Percentiles rank a stretch among this genome's conserved stretches.
Conservation (phyloP, 1,284 basidiomycete species). For the Cryptococcus depauperatus region DNA sequence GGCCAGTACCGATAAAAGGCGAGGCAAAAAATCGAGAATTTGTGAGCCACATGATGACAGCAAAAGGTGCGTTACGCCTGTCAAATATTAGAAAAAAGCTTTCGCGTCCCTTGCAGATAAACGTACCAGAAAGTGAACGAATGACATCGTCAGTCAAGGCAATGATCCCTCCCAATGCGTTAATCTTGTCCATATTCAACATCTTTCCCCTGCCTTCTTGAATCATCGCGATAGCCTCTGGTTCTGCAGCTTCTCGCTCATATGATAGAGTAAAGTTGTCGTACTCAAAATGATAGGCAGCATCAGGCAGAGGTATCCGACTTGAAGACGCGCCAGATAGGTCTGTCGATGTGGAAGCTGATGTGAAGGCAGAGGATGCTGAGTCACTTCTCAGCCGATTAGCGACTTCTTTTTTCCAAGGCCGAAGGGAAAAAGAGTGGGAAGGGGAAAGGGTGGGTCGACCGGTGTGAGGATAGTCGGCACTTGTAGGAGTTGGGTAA, state of each 20-base stretch:
- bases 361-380: slow-evolving; percentile 26
- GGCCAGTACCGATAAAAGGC: slow-evolving; percentile 60
- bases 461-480: background rate
- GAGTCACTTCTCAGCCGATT: slow-evolving; percentile 34
- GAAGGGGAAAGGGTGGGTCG: slow-evolving; percentile 12
- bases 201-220: slow-evolving; percentile 39
- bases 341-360: slow-evolving; percentile 18
- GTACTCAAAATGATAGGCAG: slow-evolving; percentile 12
- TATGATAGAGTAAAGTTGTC: slow-evolving; percentile 20
- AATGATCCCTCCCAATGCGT: slow-evolving; percentile 35
- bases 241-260: slow-evolving; percentile 17
- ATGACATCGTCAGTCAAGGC: slow-evolving; percentile 26
- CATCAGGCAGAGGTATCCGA: slow-evolving; percentile 10
- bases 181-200: slow-evolving; percentile 30
- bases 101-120: background rate
- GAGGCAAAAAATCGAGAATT: slow-evolving; percentile 63
- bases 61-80: slow-evolving; percentile 82
- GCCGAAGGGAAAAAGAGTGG: slow-evolving; percentile 23
- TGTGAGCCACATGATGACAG: slow-evolving; percentile 62
- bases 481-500: slow-evolving; percentile 2
- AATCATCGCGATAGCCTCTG: slow-evolving; percentile 36
- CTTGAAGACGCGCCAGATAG: slow-evolving; percentile 16
- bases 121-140: slow-evolving; percentile 28
- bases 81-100: slow-evolving; percentile 8
- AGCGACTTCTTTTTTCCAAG: slow-evolving; percentile 25